Conservation (phyloP, 2,329 filamentous ascomycete species). For the Talaromyces funiculosus region DNA sequence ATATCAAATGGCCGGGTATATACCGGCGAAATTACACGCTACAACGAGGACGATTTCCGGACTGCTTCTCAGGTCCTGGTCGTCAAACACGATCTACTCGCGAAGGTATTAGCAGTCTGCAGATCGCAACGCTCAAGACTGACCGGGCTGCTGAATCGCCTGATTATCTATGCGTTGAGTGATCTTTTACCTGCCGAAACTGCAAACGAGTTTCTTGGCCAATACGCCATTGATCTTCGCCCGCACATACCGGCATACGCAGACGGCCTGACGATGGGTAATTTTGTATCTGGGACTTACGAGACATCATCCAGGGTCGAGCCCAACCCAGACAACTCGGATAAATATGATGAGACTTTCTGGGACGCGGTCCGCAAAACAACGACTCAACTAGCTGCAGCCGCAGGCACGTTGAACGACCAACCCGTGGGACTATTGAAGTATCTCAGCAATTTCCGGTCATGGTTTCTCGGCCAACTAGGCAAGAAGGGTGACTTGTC, state of each 20-base stretch:
- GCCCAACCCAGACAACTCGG: neutral
- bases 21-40: constrained; percentile 26
- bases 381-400: neutral
- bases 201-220: neutral
- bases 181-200: neutral
- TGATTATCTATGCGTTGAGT: neutral
- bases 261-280: neutral
- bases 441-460: constrained; percentile 36
- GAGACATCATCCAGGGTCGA: constrained; percentile 15
- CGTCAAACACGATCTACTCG: constrained; percentile 18
- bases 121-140: neutral
- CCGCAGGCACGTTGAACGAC: constrained; percentile 23
- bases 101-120: neutral
- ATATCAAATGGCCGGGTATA: constrained; percentile 18
- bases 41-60: constrained; percentile 20
- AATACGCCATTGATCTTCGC: constrained; percentile 13
- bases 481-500: constrained; percentile 35
- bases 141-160: neutral
- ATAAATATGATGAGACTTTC: neutral
- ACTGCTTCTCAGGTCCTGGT: constrained; percentile 30
- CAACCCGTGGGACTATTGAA: constrained; percentile 41
- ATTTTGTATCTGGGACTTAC: neutral
- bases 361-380: neutral
- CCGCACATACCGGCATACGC: constrained; percentile 17
- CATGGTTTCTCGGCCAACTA: constrained; percentile 38